Conservation (phyloP, 208 protist genomes). For the Zelonia costaricensis region DNA sequence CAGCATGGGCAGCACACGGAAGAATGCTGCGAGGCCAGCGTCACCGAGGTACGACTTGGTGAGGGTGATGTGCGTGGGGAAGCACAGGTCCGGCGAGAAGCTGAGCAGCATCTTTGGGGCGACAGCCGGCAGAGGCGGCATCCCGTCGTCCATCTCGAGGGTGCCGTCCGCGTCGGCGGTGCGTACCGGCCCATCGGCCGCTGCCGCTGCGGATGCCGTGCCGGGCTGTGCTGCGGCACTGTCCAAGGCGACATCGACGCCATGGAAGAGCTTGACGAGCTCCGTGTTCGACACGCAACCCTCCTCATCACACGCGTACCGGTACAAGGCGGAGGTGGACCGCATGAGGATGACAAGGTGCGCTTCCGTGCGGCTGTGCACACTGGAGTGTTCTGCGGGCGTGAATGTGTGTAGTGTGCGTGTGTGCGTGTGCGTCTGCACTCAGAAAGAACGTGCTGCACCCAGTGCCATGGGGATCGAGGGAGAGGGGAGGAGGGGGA, state of each 20-base stretch:
- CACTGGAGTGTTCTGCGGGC: too few relatives aligned
- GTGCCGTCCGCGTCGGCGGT: neutral
- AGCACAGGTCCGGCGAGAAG: slow-evolving; percentile 25
- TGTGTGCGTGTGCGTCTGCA: neutral
- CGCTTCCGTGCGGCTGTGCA: neutral
- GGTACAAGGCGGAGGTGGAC: slow-evolving; percentile 62
- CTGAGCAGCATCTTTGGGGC: slow-evolving; percentile 4
- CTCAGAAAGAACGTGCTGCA: too few relatives aligned
- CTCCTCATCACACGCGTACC: slow-evolving; percentile 63
- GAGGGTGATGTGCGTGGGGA: slow-evolving; percentile 46
- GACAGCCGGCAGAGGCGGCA: slow-evolving; percentile 3
- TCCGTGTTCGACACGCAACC: slow-evolving; percentile 58
- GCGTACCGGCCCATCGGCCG: neutral
- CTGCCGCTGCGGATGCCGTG: too few relatives aligned
- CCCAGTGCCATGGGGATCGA: neutral
- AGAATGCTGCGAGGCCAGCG: slow-evolving; percentile 55
- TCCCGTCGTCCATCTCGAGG: neutral
- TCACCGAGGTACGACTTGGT: slow-evolving; percentile 69
- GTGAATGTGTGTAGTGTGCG: neutral
- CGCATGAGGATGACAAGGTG: slow-evolving; percentile 37
- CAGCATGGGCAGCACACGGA: slow-evolving; percentile 64
- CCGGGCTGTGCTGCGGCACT: neutral
- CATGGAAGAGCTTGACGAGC: slow-evolving; percentile 51
- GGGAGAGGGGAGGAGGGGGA: neutral
- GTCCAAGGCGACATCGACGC: slow-evolving; percentile 37